phyloP scores from a whole-genome alignment of 2,329 filamentous ascomycete species.

The Metarhizium sp. region DNA sequence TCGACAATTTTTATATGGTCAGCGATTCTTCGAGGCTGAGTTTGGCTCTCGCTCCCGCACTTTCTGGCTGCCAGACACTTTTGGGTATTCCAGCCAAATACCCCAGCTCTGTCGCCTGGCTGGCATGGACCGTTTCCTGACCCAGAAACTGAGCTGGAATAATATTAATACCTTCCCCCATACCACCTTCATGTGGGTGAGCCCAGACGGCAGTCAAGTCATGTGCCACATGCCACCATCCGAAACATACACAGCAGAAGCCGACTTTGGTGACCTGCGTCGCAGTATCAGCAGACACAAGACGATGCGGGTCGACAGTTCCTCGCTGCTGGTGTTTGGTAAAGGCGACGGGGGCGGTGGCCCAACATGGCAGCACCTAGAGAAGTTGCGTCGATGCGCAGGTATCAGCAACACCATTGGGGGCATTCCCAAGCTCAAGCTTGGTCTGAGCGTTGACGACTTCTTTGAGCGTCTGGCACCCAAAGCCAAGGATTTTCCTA shows the following conservation, averaged over 20 bases:
- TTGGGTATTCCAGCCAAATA: constrained; percentile 91
- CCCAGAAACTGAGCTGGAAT: constrained; percentile 98
- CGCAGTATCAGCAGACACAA: constrained; percentile 89
- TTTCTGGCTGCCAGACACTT: constrained; percentile 97
- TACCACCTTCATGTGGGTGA: constrained; percentile 98
- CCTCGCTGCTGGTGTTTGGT: constrained; percentile 85
- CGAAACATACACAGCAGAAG: constrained; percentile 91
- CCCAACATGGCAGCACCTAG: constrained; percentile 85
- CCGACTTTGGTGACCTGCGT: constrained; percentile 88
- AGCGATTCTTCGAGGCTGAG: constrained; percentile 86
- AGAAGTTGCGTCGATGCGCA: constrained; percentile 87
- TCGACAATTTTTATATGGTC: constrained; percentile 90
- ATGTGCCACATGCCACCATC: constrained; percentile 95
- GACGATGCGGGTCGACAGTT: constrained; percentile 86
- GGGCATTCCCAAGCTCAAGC: constrained; percentile 69
- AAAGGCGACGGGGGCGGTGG: constrained; percentile 96
- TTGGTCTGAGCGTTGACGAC: constrained; percentile 85
- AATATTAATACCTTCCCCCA: constrained; percentile 99
- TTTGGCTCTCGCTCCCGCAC: constrained; percentile 84
- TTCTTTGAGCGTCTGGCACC: constrained; percentile 83
- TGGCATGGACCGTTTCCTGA: constrained; percentile 96
- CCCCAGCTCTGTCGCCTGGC: constrained; percentile 87
- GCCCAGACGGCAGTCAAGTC: constrained; percentile 90
- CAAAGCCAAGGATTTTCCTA: constrained; percentile 71
- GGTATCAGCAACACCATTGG: constrained; percentile 84